Evolutionary conservation across 345 rosid genomes (phyloP), one percentile per base, ranked within the genome.

Genomic region (Eucalyptus curtisii): DNA sequence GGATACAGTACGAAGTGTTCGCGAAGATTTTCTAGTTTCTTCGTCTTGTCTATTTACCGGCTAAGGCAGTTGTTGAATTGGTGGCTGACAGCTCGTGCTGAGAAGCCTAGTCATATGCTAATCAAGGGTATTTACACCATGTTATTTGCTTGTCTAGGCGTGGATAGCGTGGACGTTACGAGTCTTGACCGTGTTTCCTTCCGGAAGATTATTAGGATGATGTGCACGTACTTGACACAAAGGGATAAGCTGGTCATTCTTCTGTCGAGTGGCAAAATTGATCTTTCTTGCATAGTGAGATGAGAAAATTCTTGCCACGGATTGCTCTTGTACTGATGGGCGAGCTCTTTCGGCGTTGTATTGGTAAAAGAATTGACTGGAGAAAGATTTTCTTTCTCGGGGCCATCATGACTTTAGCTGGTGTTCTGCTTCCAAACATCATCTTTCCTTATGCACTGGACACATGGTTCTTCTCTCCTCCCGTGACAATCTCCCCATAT

Each of bases 351-450:
- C 57, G 89, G 90, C 85, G 92, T 90, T 86, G 61, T 53, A 53
- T 86, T 47, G 91, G 96, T 89, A 91, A 89, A 91, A 94, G 90
- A 90, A 88, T 93, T 87, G 92, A 81, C 91, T 92, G 93, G 96
- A 95, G 95, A 92, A 94, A 93, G 53, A 88, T 92, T 81, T 88
- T 96, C 86, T 90, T 93, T 66, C 89, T 90, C 15, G 96, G 96
- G 89, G 92, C 90, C 57, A 4, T 94, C 25, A 57, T 92, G 90
- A 93, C 97, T 80, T 86, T 95, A 22, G 89, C 91, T 81, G 95
- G 93, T 42, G 44, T 95, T 90, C 87, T 94, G 53, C 92, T 95
- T 91, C 97, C 94, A 55, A 90, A 92, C 49, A 89, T 91, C 25
- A 82, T 91, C n/a, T 89, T 92, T 87, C 89, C 92, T 89, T 48